These are phyloP conservation scores for Starmerella floris DNA, from an alignment of 805 yeast genomes.

Conservation along the genomic window DNA sequence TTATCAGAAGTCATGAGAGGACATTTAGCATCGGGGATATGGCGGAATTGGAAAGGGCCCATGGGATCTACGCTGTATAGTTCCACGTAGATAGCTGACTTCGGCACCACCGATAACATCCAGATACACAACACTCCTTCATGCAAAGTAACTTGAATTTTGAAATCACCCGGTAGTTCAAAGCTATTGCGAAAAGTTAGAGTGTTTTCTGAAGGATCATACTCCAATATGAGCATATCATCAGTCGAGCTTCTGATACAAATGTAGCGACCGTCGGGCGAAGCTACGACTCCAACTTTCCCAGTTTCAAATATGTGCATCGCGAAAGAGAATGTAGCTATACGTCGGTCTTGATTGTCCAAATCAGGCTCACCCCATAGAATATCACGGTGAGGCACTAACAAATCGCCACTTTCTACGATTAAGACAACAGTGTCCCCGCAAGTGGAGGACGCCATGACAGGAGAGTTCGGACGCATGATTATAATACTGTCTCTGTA, in stretches of 20 bases:
- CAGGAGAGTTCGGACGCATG: background rate
- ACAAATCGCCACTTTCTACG: background rate
- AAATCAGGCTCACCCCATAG: background rate
- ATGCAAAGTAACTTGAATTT: background rate
- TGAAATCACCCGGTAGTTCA: background rate
- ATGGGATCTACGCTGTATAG: background rate
- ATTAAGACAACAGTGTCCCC: conserved; percentile 2
- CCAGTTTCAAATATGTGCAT: background rate
- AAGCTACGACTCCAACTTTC: background rate
- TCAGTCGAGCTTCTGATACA: background rate
- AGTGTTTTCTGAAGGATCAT: background rate
- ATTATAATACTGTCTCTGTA: background rate
- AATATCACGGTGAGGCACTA: background rate
- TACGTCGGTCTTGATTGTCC: too few species aligned
- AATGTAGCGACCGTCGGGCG: background rate
- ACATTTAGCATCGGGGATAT: background rate
- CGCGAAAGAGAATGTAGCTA: background rate
- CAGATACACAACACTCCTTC: background rate
- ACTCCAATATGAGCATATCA: background rate
- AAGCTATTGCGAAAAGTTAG: background rate
- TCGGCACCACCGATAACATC: background rate
- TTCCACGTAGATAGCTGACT: background rate
- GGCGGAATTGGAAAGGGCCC: background rate
- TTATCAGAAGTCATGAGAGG: background rate
- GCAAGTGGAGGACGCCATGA: conserved; percentile 3